Evolutionary conservation across 805 yeast genomes (phyloP), one percentile per base, ranked within the genome.

Genomic region (Yamadazyma ubonensis): DNA sequence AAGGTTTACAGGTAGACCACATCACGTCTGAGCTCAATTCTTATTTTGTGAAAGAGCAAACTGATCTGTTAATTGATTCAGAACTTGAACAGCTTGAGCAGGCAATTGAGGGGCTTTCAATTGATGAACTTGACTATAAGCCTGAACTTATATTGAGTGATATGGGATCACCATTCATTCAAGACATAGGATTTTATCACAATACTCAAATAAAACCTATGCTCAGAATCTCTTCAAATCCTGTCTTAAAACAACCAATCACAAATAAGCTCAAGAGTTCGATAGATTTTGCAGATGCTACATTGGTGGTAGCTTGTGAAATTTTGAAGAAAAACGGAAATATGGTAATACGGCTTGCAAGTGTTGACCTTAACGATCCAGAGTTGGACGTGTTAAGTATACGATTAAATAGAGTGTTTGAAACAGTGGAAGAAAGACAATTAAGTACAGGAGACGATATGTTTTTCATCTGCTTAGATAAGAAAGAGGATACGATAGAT

Each of bases 251-350:
- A 12, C 51, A 49, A 37, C 57, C 63, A 1, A 42, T 55, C 11
- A 39, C 42, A 4, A 52, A 61, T 23, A 58, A 60, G 1, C 33
- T 43, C n/a, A 59, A 61, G 30, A 50, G 65, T 16, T 46, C 62
- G 2, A 46, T 67, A 10, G 73, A 69, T 46, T 47, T 67, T 50
- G 70, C 71, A 1, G 73, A 68, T 38, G 71, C 72, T 0, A 54
- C 70, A 2, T 48, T 67, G 23, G 42, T 64, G 3, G 44, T 68
- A 12, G 47, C 58, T 9, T 59, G 67, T 33, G 53, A 52, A 1
- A 38, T 58, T 0, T 50, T 69, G 43, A 51, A 45, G 29, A 54
- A 58, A 10, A 49, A 49, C 2, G 73, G 73, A 1, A 55, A 50
- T 1, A 47, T 67, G 29, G 59, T 69, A 6, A 38, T 64, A 5